phyloP scores from a whole-genome alignment of 768 basidiomycete species.

The Trichaptum fuscoviolaceum region DNA sequence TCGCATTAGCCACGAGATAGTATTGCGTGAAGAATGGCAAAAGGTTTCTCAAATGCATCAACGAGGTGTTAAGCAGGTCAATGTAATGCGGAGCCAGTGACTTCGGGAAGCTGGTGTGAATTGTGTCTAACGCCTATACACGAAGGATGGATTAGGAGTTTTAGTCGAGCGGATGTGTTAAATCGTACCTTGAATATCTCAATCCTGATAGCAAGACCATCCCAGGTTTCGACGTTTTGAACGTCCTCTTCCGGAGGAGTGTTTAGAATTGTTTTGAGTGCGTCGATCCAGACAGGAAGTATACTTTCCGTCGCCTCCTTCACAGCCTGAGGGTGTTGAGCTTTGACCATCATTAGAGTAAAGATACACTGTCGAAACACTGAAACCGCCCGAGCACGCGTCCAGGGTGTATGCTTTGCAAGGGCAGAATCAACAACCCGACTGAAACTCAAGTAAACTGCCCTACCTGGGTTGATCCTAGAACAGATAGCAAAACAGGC shows the following conservation, averaged over 20 bases:
- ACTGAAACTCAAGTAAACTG: not conserved
- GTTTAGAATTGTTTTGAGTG: conserved; percentile 72
- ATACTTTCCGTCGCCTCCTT: conserved; percentile 77
- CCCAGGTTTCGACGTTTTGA: conserved; percentile 61
- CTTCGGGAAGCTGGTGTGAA: conserved; percentile 79
- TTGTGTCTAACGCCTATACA: conserved; percentile 67
- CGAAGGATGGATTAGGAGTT: not conserved
- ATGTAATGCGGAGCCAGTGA: conserved; percentile 58
- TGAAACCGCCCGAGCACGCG: conserved; percentile 78
- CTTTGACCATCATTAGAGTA: conserved; percentile 92
- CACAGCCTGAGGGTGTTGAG: conserved; percentile 82
- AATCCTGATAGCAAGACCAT: conserved; percentile 69
- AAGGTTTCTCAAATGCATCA: conserved; percentile 54
- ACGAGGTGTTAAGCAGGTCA: conserved; percentile 51
- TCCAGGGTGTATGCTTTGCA: conserved; percentile 69
- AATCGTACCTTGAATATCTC: conserved; percentile 76
- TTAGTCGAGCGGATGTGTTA: not conserved
- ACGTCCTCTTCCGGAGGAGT: conserved; percentile 63
- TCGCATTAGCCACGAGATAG: conserved; percentile 52
- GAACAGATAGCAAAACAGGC: conserved; percentile 76
- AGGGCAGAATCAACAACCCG: conserved; percentile 9
- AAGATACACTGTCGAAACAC: conserved; percentile 90
- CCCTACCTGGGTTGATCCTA: conserved; percentile 69
- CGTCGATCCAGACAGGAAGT: conserved; percentile 88
- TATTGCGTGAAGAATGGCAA: conserved; percentile 56